These are phyloP conservation scores for Punctularia strigosozonata DNA, from an alignment of 768 basidiomycete genomes.

Conservation along the genomic window DNA sequence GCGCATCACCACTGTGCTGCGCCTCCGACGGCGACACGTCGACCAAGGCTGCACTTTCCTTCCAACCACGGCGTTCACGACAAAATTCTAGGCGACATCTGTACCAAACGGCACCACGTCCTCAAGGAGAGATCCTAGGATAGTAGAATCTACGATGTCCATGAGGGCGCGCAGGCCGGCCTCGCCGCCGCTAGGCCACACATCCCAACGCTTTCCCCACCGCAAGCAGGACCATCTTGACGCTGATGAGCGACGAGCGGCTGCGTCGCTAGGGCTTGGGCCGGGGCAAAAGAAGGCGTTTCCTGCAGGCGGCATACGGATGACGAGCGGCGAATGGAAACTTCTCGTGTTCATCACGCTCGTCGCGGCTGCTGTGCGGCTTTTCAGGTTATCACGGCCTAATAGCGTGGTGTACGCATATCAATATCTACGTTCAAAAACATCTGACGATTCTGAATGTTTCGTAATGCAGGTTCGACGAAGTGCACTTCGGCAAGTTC, in stretches of 20 bases:
- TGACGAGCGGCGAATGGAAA: slow-evolving; percentile 68
- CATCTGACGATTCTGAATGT: neutral
- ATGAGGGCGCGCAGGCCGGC: slow-evolving; percentile 52
- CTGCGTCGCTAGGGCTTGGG: slow-evolving; percentile 49
- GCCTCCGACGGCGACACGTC: no score
- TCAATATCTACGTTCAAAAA: neutral
- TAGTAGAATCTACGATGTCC: no score
- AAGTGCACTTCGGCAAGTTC: slow-evolving; percentile 98
- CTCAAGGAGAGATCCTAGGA: no score
- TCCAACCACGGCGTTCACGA: no score
- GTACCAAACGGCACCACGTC: no score
- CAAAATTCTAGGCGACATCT: no score
- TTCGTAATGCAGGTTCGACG: slow-evolving; percentile 68
- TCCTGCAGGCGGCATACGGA: slow-evolving; percentile 48
- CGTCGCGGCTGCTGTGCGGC: slow-evolving; percentile 68
- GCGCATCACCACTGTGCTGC: no score
- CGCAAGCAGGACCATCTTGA: slow-evolving; percentile 54
- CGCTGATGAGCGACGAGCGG: slow-evolving; percentile 60
- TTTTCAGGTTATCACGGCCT: slow-evolving; percentile 79
- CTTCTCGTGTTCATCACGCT: slow-evolving; percentile 54
- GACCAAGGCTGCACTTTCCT: no score
- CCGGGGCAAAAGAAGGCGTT: slow-evolving; percentile 14
- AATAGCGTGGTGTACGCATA: slow-evolving; percentile 80
- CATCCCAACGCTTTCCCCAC: slow-evolving; percentile 50
- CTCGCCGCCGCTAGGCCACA: slow-evolving; percentile 45